Percentiles rank a stretch among this genome's conserved stretches.
These are phyloP conservation scores for Passalora sequoiae DNA, from an alignment of 2,329 filamentous ascomycete genomes.

Conservation along the genomic window DNA sequence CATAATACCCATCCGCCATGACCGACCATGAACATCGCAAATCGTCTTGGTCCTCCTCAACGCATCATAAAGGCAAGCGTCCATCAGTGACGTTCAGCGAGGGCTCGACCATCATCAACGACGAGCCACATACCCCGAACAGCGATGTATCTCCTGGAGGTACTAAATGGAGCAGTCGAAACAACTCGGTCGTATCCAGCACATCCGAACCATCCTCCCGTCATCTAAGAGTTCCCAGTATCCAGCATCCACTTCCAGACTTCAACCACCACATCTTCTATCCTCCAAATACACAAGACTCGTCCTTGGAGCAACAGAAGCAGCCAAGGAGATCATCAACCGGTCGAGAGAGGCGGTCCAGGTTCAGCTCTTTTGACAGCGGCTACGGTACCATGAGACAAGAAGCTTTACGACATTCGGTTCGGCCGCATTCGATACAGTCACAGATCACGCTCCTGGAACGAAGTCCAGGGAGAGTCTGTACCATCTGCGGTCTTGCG, in stretches of 20 bases:
- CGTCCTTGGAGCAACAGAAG: background rate
- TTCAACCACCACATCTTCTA: background rate
- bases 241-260: background rate
- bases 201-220: background rate
- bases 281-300: background rate
- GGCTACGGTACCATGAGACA: background rate
- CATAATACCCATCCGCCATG: too few relatives aligned
- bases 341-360: background rate
- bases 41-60: too few relatives aligned
- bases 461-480: background rate
- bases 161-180: background rate
- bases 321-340: background rate
- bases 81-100: conserved; percentile 2
- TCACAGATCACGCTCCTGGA: background rate
- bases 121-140: background rate
- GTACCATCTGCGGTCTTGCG: background rate
- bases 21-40: too few relatives aligned
- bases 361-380: background rate
- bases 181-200: background rate
- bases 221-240: too few relatives aligned
- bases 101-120: conserved; percentile 2
- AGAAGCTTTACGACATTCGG: too few relatives aligned
- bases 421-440: background rate
- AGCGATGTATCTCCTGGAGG: background rate
- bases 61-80: too few relatives aligned